These are phyloP conservation scores for Boletus patriciae DNA, from an alignment of 768 basidiomycete species.

Conservation along the genomic window DNA sequence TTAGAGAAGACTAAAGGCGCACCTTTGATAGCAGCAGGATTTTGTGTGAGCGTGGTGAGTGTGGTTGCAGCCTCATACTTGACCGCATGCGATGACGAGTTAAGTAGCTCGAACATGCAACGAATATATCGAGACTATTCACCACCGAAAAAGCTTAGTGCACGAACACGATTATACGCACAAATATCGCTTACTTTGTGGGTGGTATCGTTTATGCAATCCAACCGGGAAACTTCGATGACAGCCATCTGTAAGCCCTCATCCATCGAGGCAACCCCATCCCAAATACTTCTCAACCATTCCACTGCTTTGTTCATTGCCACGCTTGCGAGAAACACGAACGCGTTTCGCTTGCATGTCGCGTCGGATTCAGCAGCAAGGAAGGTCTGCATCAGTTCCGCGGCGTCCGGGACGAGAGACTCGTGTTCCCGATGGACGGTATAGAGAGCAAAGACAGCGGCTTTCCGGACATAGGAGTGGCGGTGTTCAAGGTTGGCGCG, in stretches of 20 bases:
- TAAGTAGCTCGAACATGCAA: conserved; percentile 88
- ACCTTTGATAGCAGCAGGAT: conserved; percentile 96
- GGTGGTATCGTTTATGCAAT: conserved; percentile 82
- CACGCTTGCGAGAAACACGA: conserved; percentile 86
- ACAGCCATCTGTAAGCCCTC: conserved; percentile 94
- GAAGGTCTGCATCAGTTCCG: conserved; percentile 95
- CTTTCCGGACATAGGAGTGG: conserved; percentile 97
- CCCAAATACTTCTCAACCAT: conserved; percentile 84
- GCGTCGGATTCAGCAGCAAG: conserved; percentile 93
- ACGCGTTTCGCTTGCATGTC: conserved; percentile 96
- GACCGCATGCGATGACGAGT: conserved; percentile 86
- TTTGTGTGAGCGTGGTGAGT: conserved; percentile 90
- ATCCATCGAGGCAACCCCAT: conserved; percentile 78
- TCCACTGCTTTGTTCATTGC: conserved; percentile 91
- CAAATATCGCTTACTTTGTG: conserved; percentile 60
- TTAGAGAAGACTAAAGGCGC: conserved; percentile 3
- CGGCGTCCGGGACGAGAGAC: conserved; percentile 92
- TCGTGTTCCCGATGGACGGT: conserved; percentile 95
- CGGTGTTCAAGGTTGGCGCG: conserved; percentile 95
- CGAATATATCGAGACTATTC: conserved; percentile 88
- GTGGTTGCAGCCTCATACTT: conserved; percentile 98
- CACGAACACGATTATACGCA: background rate
- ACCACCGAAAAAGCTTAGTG: conserved; percentile 3
- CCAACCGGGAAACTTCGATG: conserved; percentile 89
- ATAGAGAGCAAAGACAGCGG: conserved; percentile 95